Evolutionary conservation across 176 grass and related monocot genomes (phyloP), one percentile per base, ranked within the genome.

Genomic region (Carex myosuroides): DNA sequence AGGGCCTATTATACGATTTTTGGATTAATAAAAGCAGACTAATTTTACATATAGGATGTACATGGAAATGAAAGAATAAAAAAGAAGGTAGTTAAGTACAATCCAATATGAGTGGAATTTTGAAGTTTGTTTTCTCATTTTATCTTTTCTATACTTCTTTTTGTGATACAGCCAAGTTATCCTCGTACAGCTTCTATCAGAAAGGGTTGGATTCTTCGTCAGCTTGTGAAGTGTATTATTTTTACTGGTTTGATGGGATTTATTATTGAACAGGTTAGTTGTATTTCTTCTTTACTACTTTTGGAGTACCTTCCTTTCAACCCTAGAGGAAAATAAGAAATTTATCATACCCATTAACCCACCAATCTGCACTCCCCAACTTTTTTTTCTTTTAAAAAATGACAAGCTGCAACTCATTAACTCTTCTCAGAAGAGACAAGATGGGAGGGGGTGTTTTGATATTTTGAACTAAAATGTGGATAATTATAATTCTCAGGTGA

Each of bases 171-270:
- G 96, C 88, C 89, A 90, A 92, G 76, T 76, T 99, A 99, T 95
- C 93, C 96, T 57, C 86, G 14, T 61, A 93, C 91, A 7, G 33
- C 88, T 62, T 95, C 81, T 83, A 85, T 95, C 70, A 93, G 96
- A 84, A 95, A 93, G 87, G 87, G 93, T 56, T 99, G 91, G 96
- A 89, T 95, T 85, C 64, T 90, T 41, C 81, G 87, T 21, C 96
- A 99, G 84, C 83, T 99, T 89, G 68, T 99, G 53, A 99, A 95
- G 73, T 95, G 82, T 42, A 22, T 95, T 16, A 30, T 92, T 78
- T 99, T 95, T 90, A 95, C 91, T 80, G 96, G 93, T 85, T 83
- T 99, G 83, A 99, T 95, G 91, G 93, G 96, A 41, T 99, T 99
- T 65, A 99, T 95, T 54, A 93, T 99, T 85, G 96, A 99, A 83